phyloP scores from a whole-genome alignment of 1,139 yeast species.

The Trichomonascaceae sp. region DNA sequence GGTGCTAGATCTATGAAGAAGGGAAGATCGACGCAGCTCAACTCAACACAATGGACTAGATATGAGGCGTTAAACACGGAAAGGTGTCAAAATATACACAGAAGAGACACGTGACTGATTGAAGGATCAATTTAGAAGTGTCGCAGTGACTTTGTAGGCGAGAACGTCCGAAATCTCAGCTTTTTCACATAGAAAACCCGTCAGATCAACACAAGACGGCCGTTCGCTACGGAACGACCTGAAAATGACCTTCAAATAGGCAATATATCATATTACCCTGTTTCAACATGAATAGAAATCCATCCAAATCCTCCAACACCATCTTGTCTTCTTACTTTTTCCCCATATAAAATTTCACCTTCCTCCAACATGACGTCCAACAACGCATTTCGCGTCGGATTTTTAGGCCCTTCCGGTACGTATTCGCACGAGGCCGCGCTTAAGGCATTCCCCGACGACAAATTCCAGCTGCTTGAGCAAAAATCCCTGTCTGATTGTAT shows the following conservation, averaged over 20 bases:
- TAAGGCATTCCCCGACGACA: conserved; percentile 18
- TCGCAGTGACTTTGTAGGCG: background rate
- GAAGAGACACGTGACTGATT: background rate
- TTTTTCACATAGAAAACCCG: no score
- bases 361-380: background rate
- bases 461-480: conserved; percentile 19
- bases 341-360: background rate
- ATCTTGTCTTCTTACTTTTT: no score
- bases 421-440: conserved; percentile 12
- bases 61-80: background rate
- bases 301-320: no score
- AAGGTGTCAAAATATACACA: background rate
- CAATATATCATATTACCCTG: no score
- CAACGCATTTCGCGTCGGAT: conserved; percentile 3
- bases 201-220: no score
- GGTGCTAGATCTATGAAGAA: background rate
- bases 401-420: conserved; percentile 12
- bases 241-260: no score
- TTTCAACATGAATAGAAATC: no score
- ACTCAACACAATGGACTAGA: background rate
- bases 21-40: background rate
- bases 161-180: background rate
- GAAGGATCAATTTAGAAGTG: background rate
- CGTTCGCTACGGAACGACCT: no score
- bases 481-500: conserved; percentile 51